Percentiles rank a stretch among this genome's conserved stretches.
phyloP scores from a whole-genome alignment of 345 rosid species.

The Lenwebbia sp. region DNA sequence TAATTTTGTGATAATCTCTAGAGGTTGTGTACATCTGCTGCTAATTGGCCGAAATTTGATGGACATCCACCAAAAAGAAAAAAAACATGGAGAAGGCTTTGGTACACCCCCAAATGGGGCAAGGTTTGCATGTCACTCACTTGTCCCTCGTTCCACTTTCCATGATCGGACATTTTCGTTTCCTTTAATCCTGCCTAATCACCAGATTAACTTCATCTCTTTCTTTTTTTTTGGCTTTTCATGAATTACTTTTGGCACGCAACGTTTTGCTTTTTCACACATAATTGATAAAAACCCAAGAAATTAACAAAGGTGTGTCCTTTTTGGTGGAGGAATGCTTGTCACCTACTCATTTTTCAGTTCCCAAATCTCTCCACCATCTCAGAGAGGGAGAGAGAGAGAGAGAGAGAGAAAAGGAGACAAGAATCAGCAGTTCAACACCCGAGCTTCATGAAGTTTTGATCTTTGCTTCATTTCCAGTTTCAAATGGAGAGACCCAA shows the following conservation, averaged over 20 bases:
- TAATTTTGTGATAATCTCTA: not conserved
- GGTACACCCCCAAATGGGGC: conserved; percentile 6
- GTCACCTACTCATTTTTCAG: conserved; percentile 94
- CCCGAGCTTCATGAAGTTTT: not conserved
- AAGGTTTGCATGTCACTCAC: conserved; percentile 42
- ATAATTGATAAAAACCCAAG: not conserved
- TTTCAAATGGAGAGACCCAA: conserved; percentile 54
- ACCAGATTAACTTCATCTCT: not conserved
- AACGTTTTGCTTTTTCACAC: not conserved
- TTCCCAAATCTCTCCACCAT: conserved; percentile 21
- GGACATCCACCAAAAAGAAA: not conserved
- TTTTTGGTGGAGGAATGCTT: conserved; percentile 81
- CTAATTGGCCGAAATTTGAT: not conserved
- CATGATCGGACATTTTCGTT: conserved; percentile 11
- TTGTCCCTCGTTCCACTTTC: conserved; percentile 3
- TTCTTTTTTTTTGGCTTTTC: not conserved
- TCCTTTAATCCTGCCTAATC: not conserved
- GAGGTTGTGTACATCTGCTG: not conserved
- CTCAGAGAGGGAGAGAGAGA: conserved; percentile 6
- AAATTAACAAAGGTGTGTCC: not conserved
- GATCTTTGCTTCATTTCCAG: conserved; percentile 1
- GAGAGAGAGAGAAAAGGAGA: not conserved
- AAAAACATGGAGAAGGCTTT: not conserved
- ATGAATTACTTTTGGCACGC: not conserved
- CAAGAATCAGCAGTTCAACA: not conserved